Percentiles rank a stretch among this genome's conserved stretches.
phyloP scores from a whole-genome alignment of 2,329 filamentous ascomycete species.

The Juglanconis oblonga region DNA sequence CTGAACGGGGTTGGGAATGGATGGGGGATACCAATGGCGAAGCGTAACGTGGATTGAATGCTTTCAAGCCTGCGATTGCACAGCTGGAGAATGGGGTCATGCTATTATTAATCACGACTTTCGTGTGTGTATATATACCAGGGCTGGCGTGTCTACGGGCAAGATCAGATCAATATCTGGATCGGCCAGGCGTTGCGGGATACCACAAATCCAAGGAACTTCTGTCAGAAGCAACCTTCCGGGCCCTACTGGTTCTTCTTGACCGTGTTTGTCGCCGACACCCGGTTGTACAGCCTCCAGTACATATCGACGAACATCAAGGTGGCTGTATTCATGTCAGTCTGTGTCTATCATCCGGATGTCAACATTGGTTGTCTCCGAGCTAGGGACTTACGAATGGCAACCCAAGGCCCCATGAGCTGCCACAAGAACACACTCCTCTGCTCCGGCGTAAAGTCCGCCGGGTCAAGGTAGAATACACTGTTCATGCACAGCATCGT shows the following conservation, averaged over 20 bases:
- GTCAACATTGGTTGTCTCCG: background rate
- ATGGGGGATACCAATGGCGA: conserved; percentile 52
- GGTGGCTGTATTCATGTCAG: conserved; percentile 34
- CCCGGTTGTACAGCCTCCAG: conserved; percentile 42
- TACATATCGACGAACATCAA: conserved; percentile 56
- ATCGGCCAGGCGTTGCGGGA: background rate
- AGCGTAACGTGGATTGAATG: conserved; percentile 31
- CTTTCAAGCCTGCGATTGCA: conserved; percentile 26
- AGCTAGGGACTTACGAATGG: conserved; percentile 46
- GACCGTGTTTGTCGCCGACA: conserved; percentile 29
- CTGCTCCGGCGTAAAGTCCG: conserved; percentile 39
- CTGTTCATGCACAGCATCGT: conserved; percentile 51
- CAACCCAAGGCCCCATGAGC: conserved; percentile 49
- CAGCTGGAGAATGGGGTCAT: conserved; percentile 23
- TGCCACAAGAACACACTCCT: conserved; percentile 46
- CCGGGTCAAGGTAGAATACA: conserved; percentile 45
- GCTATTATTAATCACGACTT: conserved; percentile 5
- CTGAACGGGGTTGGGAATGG: conserved; percentile 53
- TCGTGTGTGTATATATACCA: conserved; percentile 18
- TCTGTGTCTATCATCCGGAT: background rate
- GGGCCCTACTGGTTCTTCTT: conserved; percentile 40
- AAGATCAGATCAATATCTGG: conserved; percentile 11
- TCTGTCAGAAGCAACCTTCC: background rate
- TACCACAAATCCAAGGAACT: background rate
- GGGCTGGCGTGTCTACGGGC: background rate